phyloP scores from a whole-genome alignment of 352 stramenopile species.

The Globisporangium cylindrosporum region DNA sequence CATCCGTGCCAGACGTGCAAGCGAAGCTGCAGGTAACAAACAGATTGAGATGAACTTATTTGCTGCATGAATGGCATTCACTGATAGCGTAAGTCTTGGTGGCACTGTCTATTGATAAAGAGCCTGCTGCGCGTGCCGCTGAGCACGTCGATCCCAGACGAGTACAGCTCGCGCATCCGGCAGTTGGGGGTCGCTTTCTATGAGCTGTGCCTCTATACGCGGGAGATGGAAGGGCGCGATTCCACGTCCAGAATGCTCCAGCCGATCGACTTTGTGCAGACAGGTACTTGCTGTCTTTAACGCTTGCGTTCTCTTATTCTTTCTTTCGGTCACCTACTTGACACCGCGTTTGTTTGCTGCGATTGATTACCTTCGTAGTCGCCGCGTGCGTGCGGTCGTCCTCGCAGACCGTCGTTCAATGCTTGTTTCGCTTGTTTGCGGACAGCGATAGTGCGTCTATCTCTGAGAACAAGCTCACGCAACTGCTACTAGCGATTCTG shows the following conservation, averaged over 20 bases:
- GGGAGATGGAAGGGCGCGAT: conserved; percentile 17
- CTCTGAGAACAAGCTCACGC: conserved; percentile 37
- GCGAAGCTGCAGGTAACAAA: conserved; percentile 43
- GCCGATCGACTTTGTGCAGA: conserved; percentile 58
- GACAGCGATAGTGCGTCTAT: conserved; percentile 24
- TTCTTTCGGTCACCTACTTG: not conserved
- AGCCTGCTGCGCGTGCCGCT: conserved; percentile 42
- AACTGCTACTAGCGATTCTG: conserved; percentile 49
- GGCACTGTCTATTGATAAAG: conserved; percentile 17
- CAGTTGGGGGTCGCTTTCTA: conserved; percentile 48
- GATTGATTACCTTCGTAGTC: conserved; percentile 28
- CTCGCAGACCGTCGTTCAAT: conserved; percentile 51
- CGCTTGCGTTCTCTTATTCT: not conserved
- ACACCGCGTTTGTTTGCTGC: not conserved
- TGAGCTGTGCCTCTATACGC: conserved; percentile 43
- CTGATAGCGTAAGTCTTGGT: too few species aligned
- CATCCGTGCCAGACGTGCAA: conserved; percentile 21
- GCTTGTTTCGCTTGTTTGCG: conserved; percentile 60
- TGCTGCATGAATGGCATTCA: too few species aligned
- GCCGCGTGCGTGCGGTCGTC: conserved; percentile 62
- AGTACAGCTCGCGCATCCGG: conserved; percentile 24
- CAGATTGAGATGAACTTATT: too few species aligned
- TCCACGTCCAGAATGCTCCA: conserved; percentile 23
- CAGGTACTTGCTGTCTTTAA: conserved; percentile 29
- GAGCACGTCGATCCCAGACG: conserved; percentile 22